Evolutionary conservation across 2,329 filamentous ascomycete genomes (phyloP), one percentile per base, ranked within the genome.

Genomic region (Hymenoscyphus fraxineus): DNA sequence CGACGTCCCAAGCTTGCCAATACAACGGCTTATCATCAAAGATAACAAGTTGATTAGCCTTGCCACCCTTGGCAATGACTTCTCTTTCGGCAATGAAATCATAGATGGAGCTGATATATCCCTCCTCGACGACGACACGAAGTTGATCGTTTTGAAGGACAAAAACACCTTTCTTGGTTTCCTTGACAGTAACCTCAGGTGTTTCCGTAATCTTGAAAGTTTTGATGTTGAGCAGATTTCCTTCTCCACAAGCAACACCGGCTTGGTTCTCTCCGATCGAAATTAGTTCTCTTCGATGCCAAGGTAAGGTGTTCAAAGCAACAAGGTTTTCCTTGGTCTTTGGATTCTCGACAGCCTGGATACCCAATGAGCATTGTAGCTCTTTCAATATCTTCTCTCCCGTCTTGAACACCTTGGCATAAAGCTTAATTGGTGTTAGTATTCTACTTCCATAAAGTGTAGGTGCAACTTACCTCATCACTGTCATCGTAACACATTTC

Each of bases 401-500:
- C 1, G 86, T 92, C 69, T 88, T 80, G 74, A 96, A 97, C 2
- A 97, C 86, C 70, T 92, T 82, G 1, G 85, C 89, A 74, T 99
- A 99, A 6, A 97, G 83, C 83, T 88, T 56, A 22, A 39, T 12
- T 16, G n/a, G n/a, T 58, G 67, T 77, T 66, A 78, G 74, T 64
- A 67, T 65, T 60, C 61, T 56, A n/a, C 55, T 27, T 60, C 35
- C 27, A 54, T 27, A 41, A 31, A 9, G 7, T 9, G 2, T n/a
- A 51, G 13, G 6, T 39, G 15, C 19, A 56, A 71, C 78, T 75
- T 77, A 86, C 85, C 79, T 93, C 85, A 74, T 97, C 90, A 2
- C 93, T 96, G 75, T 99, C 95, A 76, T 96, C 92, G 73, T 98
- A 98, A 77, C 93, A 97, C 93, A 98, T 97, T 77, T 96, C 93